Evolutionary conservation across 2,329 filamentous ascomycete genomes (phyloP).

Genomic region (Trichoderma endophyticum): DNA sequence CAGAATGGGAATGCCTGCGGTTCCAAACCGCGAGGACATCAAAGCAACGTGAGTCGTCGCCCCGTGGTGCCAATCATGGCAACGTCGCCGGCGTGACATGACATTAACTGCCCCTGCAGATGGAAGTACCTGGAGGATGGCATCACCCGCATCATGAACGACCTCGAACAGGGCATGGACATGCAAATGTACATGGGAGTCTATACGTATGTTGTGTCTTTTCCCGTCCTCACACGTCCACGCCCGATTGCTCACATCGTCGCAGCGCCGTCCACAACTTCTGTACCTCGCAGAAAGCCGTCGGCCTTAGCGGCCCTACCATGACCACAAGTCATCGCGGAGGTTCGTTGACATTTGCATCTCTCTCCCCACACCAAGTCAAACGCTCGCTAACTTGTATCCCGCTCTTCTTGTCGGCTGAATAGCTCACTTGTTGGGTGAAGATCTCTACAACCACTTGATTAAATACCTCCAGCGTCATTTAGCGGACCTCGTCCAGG

Average conservation of each 20-base stretch:
- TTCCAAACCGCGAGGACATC: conserved; percentile 61
- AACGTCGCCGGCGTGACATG: neutral
- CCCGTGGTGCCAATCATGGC: neutral
- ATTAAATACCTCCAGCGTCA: conserved; percentile 80
- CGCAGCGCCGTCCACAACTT: conserved; percentile 91
- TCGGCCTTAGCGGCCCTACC: conserved; percentile 52
- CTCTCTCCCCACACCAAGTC: neutral
- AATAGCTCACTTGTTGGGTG: conserved; percentile 84
- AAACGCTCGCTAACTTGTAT: neutral
- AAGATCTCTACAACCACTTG: conserved; percentile 91
- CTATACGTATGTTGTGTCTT: conserved; percentile 65
- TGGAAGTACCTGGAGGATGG: conserved; percentile 88
- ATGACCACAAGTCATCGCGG: conserved; percentile 51
- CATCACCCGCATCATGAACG: conserved; percentile 89
- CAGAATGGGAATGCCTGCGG: conserved; percentile 51
- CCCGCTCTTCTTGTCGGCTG: neutral
- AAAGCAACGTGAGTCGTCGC: conserved; percentile 44
- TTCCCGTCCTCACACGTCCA: neutral
- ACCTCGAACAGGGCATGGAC: conserved; percentile 87
- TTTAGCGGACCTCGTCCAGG: conserved; percentile 64
- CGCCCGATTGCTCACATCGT: conserved; percentile 36
- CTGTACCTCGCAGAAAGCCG: conserved; percentile 94
- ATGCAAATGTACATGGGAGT: conserved; percentile 97
- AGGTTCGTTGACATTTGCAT: conserved; percentile 45
- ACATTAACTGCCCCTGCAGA: conserved; percentile 44